Evolutionary conservation across 495 filamentous ascomycete species (phyloP).

Genomic region (Paragyromitra xinjiangensis): DNA sequence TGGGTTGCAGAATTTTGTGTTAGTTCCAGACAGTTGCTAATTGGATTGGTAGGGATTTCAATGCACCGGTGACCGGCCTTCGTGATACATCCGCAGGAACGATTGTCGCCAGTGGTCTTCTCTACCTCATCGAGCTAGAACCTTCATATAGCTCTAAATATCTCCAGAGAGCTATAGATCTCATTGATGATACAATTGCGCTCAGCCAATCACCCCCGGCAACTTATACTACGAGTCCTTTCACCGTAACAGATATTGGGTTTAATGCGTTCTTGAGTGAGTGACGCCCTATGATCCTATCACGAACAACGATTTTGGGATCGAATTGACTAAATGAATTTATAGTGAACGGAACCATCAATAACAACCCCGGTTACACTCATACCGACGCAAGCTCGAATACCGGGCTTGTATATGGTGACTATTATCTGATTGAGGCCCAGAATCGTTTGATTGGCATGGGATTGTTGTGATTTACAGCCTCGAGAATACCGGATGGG

Average conservation of each 20-base stretch:
- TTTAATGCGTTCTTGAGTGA: conserved; percentile 46
- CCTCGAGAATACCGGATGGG: not conserved
- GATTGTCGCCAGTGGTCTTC: conserved; percentile 61
- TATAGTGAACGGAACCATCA: conserved; percentile 59
- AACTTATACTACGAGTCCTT: conserved; percentile 11
- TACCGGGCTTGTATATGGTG: conserved; percentile 63
- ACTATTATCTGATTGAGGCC: conserved; percentile 63
- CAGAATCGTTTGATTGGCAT: conserved; percentile 58
- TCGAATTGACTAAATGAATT: conserved; percentile 44
- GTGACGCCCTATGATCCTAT: conserved; percentile 14
- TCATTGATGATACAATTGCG: conserved; percentile 59
- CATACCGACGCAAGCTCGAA: conserved; percentile 56
- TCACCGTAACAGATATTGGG: conserved; percentile 32
- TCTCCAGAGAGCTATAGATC: conserved; percentile 57
- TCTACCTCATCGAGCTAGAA: conserved; percentile 59
- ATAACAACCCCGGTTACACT: conserved; percentile 57
- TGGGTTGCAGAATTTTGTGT: not conserved
- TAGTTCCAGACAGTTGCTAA: conserved; percentile 28
- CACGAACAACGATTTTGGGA: not conserved
- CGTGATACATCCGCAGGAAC: conserved; percentile 60
- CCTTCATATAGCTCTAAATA: conserved; percentile 50
- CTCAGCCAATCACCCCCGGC: conserved; percentile 52
- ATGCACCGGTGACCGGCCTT: conserved; percentile 58
- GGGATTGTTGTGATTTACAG: conserved; percentile 33
- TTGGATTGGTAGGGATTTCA: conserved; percentile 58